Percentiles rank a stretch among this genome's conserved stretches.
These are phyloP conservation scores for Sugiyamaella japonica DNA, from an alignment of 1,139 yeast genomes.

Conservation along the genomic window DNA sequence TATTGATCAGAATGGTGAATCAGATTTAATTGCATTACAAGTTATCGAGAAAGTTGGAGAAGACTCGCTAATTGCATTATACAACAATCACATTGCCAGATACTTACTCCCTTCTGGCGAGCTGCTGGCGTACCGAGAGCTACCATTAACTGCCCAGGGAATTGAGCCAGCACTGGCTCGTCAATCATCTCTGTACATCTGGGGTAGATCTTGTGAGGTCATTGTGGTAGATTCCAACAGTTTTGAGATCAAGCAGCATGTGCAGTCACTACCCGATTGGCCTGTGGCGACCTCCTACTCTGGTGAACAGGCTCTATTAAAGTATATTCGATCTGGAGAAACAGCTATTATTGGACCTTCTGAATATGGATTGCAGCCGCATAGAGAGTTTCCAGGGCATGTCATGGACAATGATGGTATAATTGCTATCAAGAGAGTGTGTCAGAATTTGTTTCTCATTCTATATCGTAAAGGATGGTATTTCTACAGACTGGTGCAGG, in stretches of 20 bases:
- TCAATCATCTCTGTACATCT: background rate
- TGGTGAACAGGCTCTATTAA: background rate
- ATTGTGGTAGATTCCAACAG: background rate
- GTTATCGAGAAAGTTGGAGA: background rate
- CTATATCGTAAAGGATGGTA: slow-evolving; percentile 10
- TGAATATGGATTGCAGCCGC: background rate
- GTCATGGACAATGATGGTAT: background rate
- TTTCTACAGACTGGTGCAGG: slow-evolving; percentile 4
- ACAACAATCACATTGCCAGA: slow-evolving; percentile 2
- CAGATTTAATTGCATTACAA: background rate
- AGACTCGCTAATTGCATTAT: background rate
- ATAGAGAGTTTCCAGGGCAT: background rate
- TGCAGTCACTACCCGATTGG: slow-evolving; percentile 11
- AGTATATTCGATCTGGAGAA: background rate
- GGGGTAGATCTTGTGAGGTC: slow-evolving; percentile 16
- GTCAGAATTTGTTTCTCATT: slow-evolving; percentile 8
- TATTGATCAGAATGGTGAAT: background rate
- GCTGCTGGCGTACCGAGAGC: background rate
- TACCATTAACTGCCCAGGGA: slow-evolving; percentile 8
- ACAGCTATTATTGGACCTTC: background rate
- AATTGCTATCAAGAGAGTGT: background rate
- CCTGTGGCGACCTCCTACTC: slow-evolving; percentile 8
- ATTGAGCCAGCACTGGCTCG: background rate
- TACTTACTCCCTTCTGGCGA: slow-evolving; percentile 8
- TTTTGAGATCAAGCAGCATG: background rate